Percentiles rank a stretch among this genome's conserved stretches.
Evolutionary conservation across 2,329 filamentous ascomycete genomes (phyloP).

Genomic region (Neofusicoccum laricinum): DNA sequence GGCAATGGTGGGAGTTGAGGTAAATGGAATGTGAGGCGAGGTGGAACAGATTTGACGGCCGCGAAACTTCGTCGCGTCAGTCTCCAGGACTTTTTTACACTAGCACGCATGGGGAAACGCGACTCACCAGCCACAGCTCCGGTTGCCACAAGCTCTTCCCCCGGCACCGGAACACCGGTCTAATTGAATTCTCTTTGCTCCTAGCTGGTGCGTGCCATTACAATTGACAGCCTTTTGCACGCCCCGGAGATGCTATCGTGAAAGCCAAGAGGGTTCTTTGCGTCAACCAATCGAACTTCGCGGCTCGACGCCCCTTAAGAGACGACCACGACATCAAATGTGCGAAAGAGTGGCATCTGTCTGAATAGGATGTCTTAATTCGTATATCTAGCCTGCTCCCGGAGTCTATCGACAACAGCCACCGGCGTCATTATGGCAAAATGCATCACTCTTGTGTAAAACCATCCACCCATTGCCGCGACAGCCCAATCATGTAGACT

Average conservation of each 20-base stretch:
- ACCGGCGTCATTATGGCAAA: constrained; percentile 3
- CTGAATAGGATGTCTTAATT: neutral
- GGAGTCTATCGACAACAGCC: constrained; percentile 3
- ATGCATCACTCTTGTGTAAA: neutral
- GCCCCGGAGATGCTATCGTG: too few species aligned
- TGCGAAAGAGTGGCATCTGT: neutral
- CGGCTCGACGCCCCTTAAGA: too few species aligned
- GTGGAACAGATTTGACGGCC: neutral
- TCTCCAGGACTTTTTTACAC: neutral
- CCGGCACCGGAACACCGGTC: too few species aligned
- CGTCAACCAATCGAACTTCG: too few species aligned
- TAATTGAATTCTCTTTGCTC: too few species aligned
- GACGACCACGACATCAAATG: too few species aligned
- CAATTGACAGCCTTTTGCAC: too few species aligned
- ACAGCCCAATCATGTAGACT: constrained; percentile 4
- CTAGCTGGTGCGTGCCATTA: too few species aligned
- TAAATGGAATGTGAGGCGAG: neutral
- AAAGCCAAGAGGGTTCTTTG: too few species aligned
- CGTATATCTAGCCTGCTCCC: constrained; percentile 1
- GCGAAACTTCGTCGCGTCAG: neutral
- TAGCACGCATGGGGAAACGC: neutral
- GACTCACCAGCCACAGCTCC: neutral
- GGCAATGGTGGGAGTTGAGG: neutral
- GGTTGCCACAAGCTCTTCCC: neutral
- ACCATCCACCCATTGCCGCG: neutral